Evolutionary conservation across 1,139 yeast species (phyloP), one percentile per base, ranked within the genome.

Genomic region (Dujonia santamariae): DNA sequence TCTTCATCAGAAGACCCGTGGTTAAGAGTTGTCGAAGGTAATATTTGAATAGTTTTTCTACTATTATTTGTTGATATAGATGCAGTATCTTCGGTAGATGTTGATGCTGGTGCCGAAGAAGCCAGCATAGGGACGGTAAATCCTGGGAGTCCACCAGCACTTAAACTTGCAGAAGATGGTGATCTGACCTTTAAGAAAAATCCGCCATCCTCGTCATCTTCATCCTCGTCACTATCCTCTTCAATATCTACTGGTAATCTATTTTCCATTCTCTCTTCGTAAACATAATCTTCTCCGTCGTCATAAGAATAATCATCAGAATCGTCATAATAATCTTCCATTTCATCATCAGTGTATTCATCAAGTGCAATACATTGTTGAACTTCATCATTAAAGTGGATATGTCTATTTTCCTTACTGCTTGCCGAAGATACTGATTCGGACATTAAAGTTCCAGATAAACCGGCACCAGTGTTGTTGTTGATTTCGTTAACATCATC

Each of bases 351-450:
- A 7, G 60, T 53, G 32, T 45, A 54, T 12, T 58, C 52, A 41
- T 79, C 78, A 14, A 86, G 54, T 0, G 95, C 87, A 40, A 85
- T 78, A 56, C 97, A 90, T 59, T 92, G 97, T 54, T 85, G 90
- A 19, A 92, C 98, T 39, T 88, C 78, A 51, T 87, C 95, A 53
- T 84, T 90, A 61, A 92, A 92, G 60, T 88, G 97, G 38, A 90
- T 88, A 45, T 75, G 92, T 42, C 92, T 72, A 31, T 61, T 65
- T 36, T 59, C 63, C 43, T 59, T 59, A n/a, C 19, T 19, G 15
- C 8, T 11, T 15, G 29, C 26, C 12, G 26, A 31, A 3, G 23
- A n/a, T 13, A n/a, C 16, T 30, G 34, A 12, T 30, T 34, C 15
- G 30, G 22, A 19, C 37, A 19, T 20, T n/a, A n/a, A n/a, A n/a